phyloP scores from a whole-genome alignment of 129 eudicot species.

The Solidago caesia region DNA sequence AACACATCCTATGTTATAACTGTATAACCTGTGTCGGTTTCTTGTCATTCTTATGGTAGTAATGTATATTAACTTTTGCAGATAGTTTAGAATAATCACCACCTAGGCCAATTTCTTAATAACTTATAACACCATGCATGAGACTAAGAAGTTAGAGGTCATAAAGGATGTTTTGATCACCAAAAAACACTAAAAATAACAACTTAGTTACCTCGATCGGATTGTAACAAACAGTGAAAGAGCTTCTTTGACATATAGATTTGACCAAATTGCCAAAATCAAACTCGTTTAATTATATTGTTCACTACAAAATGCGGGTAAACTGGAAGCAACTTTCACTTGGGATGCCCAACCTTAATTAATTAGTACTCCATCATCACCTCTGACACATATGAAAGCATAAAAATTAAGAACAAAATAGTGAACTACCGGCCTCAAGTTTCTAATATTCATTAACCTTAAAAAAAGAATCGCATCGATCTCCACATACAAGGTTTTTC shows the following conservation, averaged over 20 bases:
- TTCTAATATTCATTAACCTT: conserved; percentile 41
- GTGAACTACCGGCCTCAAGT: conserved; percentile 15
- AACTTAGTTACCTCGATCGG: conserved; percentile 63
- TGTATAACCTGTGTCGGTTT: conserved; percentile 36
- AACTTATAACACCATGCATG: no score
- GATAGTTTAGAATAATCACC: conserved; percentile 27
- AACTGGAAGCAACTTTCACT: conserved; percentile 36
- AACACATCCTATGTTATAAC: conserved; percentile 14
- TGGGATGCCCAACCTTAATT: conserved; percentile 91
- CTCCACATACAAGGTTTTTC: conserved; percentile 97
- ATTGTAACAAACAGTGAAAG: conserved; percentile 67
- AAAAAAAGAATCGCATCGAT: conserved; percentile 95
- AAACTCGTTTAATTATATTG: conserved; percentile 41
- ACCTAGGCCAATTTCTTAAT: no score
- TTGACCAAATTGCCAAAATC: conserved; percentile 43
- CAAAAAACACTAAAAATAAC: neutral
- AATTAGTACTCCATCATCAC: conserved; percentile 86
- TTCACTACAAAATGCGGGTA: conserved; percentile 42
- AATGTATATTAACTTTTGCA: conserved; percentile 31
- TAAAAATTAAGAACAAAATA: neutral
- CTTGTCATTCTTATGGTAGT: conserved; percentile 27
- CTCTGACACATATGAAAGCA: conserved; percentile 37
- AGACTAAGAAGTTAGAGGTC: conserved; percentile 21
- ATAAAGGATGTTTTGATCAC: neutral
- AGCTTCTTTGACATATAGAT: conserved; percentile 49